Conservation (phyloP, 2,329 filamentous ascomycete species). For the Aspergillus amoenus region DNA sequence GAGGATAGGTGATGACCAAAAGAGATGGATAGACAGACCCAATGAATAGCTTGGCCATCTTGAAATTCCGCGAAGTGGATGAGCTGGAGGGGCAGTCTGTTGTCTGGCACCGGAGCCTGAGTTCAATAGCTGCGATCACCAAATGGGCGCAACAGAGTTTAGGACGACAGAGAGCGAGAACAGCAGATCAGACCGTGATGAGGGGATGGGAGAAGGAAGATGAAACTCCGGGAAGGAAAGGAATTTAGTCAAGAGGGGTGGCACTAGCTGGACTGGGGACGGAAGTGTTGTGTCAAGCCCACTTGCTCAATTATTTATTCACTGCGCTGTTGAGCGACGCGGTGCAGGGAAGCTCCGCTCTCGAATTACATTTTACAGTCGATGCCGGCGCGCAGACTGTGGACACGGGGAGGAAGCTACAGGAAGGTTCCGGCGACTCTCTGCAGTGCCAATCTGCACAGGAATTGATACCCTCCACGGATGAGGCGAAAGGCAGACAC, state of each 20-base stretch:
- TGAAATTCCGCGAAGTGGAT: constrained; percentile 23
- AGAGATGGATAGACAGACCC: constrained; percentile 17
- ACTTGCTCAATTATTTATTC: not conserved
- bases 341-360: not conserved
- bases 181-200: not conserved
- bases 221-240: constrained; percentile 7
- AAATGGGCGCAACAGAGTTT: constrained; percentile 4
- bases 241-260: constrained; percentile 13
- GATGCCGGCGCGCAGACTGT: not conserved
- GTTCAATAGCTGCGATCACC: not conserved
- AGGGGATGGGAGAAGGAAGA: constrained; percentile 8
- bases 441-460: constrained; percentile 8
- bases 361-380: too few relatives aligned
- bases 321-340: not conserved
- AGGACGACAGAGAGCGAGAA: not conserved
- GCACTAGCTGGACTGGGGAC: constrained; percentile 8
- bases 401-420: not conserved
- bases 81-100: not conserved
- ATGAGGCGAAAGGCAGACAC: constrained; percentile 3
- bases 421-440: not conserved
- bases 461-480: not conserved
- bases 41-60: constrained; percentile 84
- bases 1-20: constrained; percentile 16
- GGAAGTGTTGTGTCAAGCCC: not conserved
- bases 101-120: not conserved